These are phyloP conservation scores for Trichoderma aggressivum DNA, from an alignment of 2,329 filamentous ascomycete species.

Conservation along the genomic window DNA sequence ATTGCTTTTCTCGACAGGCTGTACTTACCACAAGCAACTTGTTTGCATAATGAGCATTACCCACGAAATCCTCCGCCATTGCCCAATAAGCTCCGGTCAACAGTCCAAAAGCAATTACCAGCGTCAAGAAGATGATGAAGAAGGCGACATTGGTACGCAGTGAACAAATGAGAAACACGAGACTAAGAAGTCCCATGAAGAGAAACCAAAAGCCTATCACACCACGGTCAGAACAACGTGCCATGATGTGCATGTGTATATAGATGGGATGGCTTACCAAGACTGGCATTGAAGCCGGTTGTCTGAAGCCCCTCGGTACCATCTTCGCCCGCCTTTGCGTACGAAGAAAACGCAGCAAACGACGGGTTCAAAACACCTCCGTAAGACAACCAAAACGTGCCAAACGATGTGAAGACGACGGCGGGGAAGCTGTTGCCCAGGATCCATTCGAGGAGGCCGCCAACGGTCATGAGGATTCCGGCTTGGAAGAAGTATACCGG, in stretches of 20 bases:
- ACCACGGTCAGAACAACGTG: neutral
- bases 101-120: slow-evolving; percentile 57
- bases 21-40: slow-evolving; percentile 28
- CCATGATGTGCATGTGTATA: neutral
- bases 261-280: slow-evolving; percentile 39
- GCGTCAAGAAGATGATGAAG: slow-evolving; percentile 63
- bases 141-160: slow-evolving; percentile 70
- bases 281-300: slow-evolving; percentile 51
- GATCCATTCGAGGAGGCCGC: slow-evolving; percentile 53
- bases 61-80: slow-evolving; percentile 37
- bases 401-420: slow-evolving; percentile 53
- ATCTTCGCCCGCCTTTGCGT: slow-evolving; percentile 35
- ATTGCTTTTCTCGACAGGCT: neutral
- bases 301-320: slow-evolving; percentile 43
- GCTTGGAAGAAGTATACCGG: slow-evolving; percentile 51
- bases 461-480: slow-evolving; percentile 50
- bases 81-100: slow-evolving; percentile 61
- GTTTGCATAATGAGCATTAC: slow-evolving; percentile 26
- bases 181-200: slow-evolving; percentile 62
- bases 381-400: slow-evolving; percentile 55
- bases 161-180: slow-evolving; percentile 66
- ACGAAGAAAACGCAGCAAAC: slow-evolving; percentile 48
- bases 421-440: slow-evolving; percentile 58
- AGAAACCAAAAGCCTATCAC: slow-evolving; percentile 58
- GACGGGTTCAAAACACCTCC: slow-evolving; percentile 52